A percentile compares a stretch with the other conserved stretches of the same genome.
Evolutionary conservation across 2,329 filamentous ascomycete genomes (phyloP).

Genomic region (Hawksworthiomyces lignivorus): DNA sequence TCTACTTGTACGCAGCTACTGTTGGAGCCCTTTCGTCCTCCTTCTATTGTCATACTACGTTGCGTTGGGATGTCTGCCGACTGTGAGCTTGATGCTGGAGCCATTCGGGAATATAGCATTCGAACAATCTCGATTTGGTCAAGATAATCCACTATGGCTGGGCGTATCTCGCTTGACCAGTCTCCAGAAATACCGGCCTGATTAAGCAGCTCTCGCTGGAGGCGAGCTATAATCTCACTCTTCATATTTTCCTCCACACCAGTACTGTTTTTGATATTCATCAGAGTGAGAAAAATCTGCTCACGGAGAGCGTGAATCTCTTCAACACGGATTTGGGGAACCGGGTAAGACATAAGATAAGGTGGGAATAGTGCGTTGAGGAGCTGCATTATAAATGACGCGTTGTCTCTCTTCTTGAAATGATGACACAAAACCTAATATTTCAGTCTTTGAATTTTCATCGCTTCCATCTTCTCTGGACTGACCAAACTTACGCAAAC

Average conservation of each 20-base stretch:
- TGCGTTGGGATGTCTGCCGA: too few species aligned
- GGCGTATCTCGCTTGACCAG: slow-evolving; percentile 10
- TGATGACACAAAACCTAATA: slow-evolving; percentile 14
- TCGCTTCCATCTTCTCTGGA: not conserved
- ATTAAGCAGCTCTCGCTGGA: slow-evolving; percentile 1
- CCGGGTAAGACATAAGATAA: slow-evolving; percentile 14
- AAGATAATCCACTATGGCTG: too few species aligned
- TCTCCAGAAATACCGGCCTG: slow-evolving; percentile 4
- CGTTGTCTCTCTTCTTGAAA: not conserved
- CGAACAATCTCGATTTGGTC: too few species aligned
- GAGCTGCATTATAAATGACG: slow-evolving; percentile 12
- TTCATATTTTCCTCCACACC: too few species aligned
- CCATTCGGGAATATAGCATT: too few species aligned
- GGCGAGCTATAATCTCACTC: too few species aligned
- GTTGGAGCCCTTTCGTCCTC: too few species aligned
- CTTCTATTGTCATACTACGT: too few species aligned
- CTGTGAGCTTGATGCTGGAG: too few species aligned
- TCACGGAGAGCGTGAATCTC: slow-evolving; percentile 10
- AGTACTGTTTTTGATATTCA: not conserved
- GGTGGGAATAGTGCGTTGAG: slow-evolving; percentile 17
- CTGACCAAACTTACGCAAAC: slow-evolving; percentile 12
- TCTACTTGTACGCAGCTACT: too few species aligned
- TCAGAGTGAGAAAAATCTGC: slow-evolving; percentile 8
- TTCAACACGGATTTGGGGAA: slow-evolving; percentile 5
- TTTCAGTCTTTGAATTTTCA: too few species aligned